These are phyloP conservation scores for Podaxis rugospora DNA, from an alignment of 768 basidiomycete species.

Conservation along the genomic window DNA sequence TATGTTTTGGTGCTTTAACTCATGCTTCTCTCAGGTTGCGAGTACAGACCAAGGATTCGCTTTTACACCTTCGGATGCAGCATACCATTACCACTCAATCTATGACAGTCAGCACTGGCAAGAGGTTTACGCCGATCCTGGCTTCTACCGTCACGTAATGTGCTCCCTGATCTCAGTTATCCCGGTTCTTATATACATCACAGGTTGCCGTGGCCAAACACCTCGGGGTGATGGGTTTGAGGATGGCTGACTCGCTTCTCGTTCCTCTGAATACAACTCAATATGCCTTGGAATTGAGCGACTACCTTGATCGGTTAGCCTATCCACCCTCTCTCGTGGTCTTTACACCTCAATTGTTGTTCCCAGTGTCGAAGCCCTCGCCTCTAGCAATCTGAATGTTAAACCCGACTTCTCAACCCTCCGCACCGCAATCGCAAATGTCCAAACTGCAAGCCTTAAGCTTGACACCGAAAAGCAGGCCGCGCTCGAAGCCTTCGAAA, in stretches of 20 bases:
- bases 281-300: conserved; percentile 61
- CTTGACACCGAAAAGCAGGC: conserved; percentile 56
- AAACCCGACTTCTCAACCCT: conserved; percentile 38
- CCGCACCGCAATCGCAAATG: conserved; percentile 37
- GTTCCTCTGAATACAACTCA: conserved; percentile 77
- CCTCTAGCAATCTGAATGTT: conserved; percentile 16
- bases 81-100: conserved; percentile 75
- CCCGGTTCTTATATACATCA: neutral
- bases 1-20: too few species aligned
- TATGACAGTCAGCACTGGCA: conserved; percentile 75
- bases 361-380: conserved; percentile 48
- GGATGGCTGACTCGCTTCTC: conserved; percentile 58
- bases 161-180: conserved; percentile 6
- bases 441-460: conserved; percentile 46
- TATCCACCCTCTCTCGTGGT: neutral
- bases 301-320: conserved; percentile 56
- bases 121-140: conserved; percentile 71
- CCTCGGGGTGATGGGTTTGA: conserved; percentile 59
- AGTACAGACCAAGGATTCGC: conserved; percentile 40
- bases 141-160: conserved; percentile 68
- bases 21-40: conserved; percentile 29
- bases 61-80: conserved; percentile 45
- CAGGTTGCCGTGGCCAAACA: conserved; percentile 67
- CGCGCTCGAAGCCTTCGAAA: conserved; percentile 49
- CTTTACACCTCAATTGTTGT: neutral